Conservation (phyloP, 148 eudicot genomes). For the Rhododendron henanense region DNA sequence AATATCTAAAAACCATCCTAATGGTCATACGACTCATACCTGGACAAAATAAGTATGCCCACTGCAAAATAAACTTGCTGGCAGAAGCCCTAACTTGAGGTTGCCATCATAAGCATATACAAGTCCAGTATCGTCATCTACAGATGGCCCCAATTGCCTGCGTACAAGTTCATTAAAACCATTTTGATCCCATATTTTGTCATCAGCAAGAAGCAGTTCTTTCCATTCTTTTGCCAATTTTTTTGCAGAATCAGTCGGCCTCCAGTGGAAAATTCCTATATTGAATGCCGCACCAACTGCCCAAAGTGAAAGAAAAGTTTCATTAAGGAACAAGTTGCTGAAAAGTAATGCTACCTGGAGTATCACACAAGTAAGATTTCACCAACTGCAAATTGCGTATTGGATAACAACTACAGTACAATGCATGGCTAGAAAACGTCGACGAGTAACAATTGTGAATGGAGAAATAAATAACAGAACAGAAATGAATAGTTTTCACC, state of each 20-base stretch:
- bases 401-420: background rate
- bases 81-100: slow-evolving; percentile 90
- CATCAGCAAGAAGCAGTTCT: slow-evolving; percentile 84
- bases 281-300: slow-evolving; percentile 84
- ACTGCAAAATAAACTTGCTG: slow-evolving; percentile 91
- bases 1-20: background rate
- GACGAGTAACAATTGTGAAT: background rate
- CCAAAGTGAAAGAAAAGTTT: slow-evolving; percentile 16
- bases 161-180: slow-evolving; percentile 81
- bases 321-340: background rate
- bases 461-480: background rate
- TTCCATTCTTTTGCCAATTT: slow-evolving; percentile 95
- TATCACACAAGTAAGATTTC: background rate
- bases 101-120: slow-evolving; percentile 87
- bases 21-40: slow-evolving; percentile 48
- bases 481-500: slow-evolving; percentile 34
- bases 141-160: slow-evolving; percentile 84
- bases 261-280: slow-evolving; percentile 95
- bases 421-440: background rate
- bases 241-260: slow-evolving; percentile 75
- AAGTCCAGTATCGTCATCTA: slow-evolving; percentile 89
- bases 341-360: background rate
- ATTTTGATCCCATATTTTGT: slow-evolving; percentile 91
- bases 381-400: background rate
- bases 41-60: slow-evolving; percentile 97